Conservation (phyloP, 768 basidiomycete species). For the Leccinellum rugosiceps region DNA sequence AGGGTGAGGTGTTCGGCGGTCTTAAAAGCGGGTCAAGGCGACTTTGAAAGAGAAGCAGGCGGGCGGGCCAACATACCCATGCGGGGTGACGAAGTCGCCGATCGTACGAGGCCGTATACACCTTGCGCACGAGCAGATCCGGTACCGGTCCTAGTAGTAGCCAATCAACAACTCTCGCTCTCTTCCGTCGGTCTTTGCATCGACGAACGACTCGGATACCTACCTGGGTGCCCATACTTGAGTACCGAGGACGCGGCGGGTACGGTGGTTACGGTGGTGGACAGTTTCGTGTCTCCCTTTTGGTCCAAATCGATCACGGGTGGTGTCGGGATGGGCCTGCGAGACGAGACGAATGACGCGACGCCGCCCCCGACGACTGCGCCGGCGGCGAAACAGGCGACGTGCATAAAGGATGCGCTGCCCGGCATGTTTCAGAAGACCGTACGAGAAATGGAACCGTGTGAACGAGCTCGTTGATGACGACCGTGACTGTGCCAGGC, state of each 20-base stretch:
- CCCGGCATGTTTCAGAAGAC: slow-evolving; percentile 33
- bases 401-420: slow-evolving; percentile 50
- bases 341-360: slow-evolving; percentile 46
- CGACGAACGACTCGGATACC: slow-evolving; percentile 1
- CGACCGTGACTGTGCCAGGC: not conserved
- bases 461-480: not conserved
- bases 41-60: no score
- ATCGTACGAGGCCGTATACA: slow-evolving; percentile 90
- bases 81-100: slow-evolving; percentile 85
- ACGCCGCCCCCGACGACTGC: slow-evolving; percentile 78
- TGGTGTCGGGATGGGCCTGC: slow-evolving; percentile 17
- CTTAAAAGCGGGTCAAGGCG: slow-evolving; percentile 38
- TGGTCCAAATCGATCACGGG: slow-evolving; percentile 46
- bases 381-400: slow-evolving; percentile 79
- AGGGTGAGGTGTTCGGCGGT: slow-evolving; percentile 94
- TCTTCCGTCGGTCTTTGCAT: no score
- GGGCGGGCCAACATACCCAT: slow-evolving; percentile 58
- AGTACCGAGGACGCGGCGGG: slow-evolving; percentile 41
- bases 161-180: not conserved
- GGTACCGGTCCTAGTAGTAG: slow-evolving; percentile 77
- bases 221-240: slow-evolving; percentile 38
- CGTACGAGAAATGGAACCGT: not conserved
- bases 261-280: slow-evolving; percentile 18
- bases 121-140: slow-evolving; percentile 75
- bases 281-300: slow-evolving; percentile 42